Conservation (phyloP, 2,329 filamentous ascomycete genomes). For the Colletotrichum sp. region DNA sequence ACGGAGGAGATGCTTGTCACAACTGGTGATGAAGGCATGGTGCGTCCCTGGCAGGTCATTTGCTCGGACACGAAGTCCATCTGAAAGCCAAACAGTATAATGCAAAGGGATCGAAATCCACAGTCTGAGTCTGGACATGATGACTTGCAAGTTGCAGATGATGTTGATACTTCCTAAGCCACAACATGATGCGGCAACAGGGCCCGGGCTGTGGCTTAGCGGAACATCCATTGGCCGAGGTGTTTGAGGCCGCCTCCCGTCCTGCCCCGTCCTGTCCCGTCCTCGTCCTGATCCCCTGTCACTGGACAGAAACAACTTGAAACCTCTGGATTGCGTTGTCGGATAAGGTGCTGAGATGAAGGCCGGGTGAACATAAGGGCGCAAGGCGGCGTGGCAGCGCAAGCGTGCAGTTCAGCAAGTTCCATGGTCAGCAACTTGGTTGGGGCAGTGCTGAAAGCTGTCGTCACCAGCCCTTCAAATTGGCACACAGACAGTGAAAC, state of each 20-base stretch:
- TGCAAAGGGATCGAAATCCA: neutral
- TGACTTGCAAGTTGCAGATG: neutral
- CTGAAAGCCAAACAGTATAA: neutral
- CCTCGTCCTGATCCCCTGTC: neutral
- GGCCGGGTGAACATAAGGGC: neutral
- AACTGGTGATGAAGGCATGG: slow-evolving; percentile 89
- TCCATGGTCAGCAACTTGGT: neutral
- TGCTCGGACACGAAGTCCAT: slow-evolving; percentile 8
- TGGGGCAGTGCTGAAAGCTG: slow-evolving; percentile 3
- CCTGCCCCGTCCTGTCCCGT: too few relatives aligned
- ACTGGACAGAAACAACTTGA: neutral
- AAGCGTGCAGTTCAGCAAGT: neutral
- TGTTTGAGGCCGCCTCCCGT: neutral
- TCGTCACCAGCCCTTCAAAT: neutral
- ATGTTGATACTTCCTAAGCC: neutral
- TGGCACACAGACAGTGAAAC: neutral
- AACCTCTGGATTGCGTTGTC: neutral
- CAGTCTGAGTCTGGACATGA: neutral
- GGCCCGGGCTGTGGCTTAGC: neutral
- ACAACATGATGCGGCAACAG: neutral
- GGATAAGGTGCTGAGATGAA: neutral
- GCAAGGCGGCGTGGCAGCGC: neutral
- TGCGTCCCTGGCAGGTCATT: slow-evolving; percentile 78
- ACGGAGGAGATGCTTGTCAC: slow-evolving; percentile 86
- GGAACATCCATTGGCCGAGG: neutral